Evolutionary conservation across 2,329 filamentous ascomycete genomes (phyloP), one percentile per base, ranked within the genome.

Genomic region (Davidsoniella australis): DNA sequence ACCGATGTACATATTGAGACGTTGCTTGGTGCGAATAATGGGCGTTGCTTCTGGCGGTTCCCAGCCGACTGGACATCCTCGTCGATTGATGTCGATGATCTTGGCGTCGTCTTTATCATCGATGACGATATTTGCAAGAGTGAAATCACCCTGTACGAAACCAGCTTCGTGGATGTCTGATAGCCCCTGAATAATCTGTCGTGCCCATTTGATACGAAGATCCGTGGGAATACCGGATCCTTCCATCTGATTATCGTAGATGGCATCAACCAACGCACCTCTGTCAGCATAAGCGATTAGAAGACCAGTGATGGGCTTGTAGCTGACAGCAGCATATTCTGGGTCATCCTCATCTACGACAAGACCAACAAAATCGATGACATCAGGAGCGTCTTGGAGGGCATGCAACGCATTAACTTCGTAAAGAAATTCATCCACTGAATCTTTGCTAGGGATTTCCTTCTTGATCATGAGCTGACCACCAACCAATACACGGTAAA

Each of bases 11-110:
- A 96, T 94, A 42, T 85, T 83, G 48, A 98, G 88, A 26, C 86
- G 76, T 63, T 95, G 88, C 51, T 84, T 85, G 62, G 80, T 88
- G 55, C 89, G 80, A 53, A 96, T 86, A 49, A 96, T 76, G 5
- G 76, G 75, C 14, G 80, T 82, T 50, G 93, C 82, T 64, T 98
- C 91, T 4, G 91, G 91, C 2, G 91, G 88, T 57, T 98, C 91
- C 91, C 91, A 98, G 20, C 89, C 89, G 4, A 96, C 85, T 0
- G 91, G 91, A 58, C 91, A 98, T n/a, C 91, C 91, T 57, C 91
- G 75, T 49, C 91, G 76, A 66, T 98, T 98, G 67, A 98, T 95
- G 63, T 98, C 91, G 60, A 98, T 98, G 56, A 98, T 96, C 59
- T 93, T 89, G 7, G 89, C 91, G 59, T 95, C 75, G 59, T 87